Base-by-base conservation (phyloP, 2,329 filamentous ascomycete species). In the Neofusicoccum sp. region DNA sequence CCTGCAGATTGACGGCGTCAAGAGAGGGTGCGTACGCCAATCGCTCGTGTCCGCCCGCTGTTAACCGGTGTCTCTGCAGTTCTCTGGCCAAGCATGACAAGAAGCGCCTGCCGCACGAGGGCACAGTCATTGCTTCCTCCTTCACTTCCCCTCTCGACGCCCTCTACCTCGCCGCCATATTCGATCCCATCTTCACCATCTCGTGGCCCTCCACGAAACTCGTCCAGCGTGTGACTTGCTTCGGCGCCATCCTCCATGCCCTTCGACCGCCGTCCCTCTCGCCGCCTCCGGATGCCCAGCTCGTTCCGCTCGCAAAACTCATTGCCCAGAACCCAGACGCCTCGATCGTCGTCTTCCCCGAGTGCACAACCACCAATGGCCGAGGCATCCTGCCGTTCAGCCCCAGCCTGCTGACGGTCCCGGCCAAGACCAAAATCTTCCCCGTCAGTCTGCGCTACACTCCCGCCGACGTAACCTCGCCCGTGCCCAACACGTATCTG, bases 1-100 rank as follows among this genome's bases (percentile, higher is more conserved):
- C 77, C 82, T 99, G n/a, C 94, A 97, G 77, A 92, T 99, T 68
- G 95, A 99, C 75, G 94, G 94, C 64, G 95, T 99, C 61, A 93
- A 92, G 78, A 91, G 93, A 79, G 95, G 95, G 79, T 93, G 76
- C 62, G 81, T 73, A 54, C 8, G 8, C 28, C 56, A 41, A 36
- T 33, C 31, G 3, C 4, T 12, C 44, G 45, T 2, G 28, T 14
- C 6, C 12, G 16, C 11, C 64, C 36, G 7, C 14, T 65, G 45
- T 54, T 64, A 45, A 62, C 39, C n/a, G 8, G 16, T 37, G 8
- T 28, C 33, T 28, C 48, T 36, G 31, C 49, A 66, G 85, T 52
- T 85, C 90, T 31, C 82, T 96, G 36, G 88, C 90, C 50, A 88
- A 89, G 71, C 88, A 93, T 70, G 88, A 90, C 43, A 61, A 62